phyloP scores from a whole-genome alignment of 768 basidiomycete genomes.

The Piloderma croceum region DNA sequence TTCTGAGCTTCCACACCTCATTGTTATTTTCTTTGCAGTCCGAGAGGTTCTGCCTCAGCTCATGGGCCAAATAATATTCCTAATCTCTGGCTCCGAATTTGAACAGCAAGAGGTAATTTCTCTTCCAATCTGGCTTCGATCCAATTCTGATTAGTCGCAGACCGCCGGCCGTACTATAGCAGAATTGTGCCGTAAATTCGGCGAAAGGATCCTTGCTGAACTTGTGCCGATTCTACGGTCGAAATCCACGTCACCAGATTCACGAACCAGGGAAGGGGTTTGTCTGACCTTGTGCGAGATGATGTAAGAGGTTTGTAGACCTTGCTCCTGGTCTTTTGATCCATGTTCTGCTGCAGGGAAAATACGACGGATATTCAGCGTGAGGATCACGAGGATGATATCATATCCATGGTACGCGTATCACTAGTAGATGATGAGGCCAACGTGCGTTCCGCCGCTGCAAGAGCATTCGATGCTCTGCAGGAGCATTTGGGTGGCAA shows the following conservation, averaged over 20 bases:
- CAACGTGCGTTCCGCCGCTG: conserved; percentile 83
- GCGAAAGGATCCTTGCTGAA: conserved; percentile 83
- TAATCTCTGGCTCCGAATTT: conserved; percentile 71
- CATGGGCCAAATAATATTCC: conserved; percentile 65
- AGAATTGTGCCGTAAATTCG: conserved; percentile 92
- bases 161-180: conserved; percentile 83
- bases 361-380: conserved; percentile 79
- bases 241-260: conserved; percentile 55
- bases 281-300: conserved; percentile 85
- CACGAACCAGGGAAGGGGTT: conserved; percentile 65
- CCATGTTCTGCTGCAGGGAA: conserved; percentile 47
- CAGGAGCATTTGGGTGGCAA: conserved; percentile 87
- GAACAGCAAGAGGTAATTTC: conserved; percentile 83
- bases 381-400: conserved; percentile 84
- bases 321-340: conserved; percentile 4
- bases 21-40: conserved; percentile 36
- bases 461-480: conserved; percentile 83
- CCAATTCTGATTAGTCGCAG: conserved; percentile 38
- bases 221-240: conserved; percentile 74
- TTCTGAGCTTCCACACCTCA: too few species aligned
- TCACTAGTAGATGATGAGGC: conserved; percentile 87
- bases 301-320: conserved; percentile 48
- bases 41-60: conserved; percentile 89
- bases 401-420: conserved; percentile 76
- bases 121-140: conserved; percentile 3